Conservation (phyloP, 2,329 filamentous ascomycete species). For the Fusarium nygamai region DNA sequence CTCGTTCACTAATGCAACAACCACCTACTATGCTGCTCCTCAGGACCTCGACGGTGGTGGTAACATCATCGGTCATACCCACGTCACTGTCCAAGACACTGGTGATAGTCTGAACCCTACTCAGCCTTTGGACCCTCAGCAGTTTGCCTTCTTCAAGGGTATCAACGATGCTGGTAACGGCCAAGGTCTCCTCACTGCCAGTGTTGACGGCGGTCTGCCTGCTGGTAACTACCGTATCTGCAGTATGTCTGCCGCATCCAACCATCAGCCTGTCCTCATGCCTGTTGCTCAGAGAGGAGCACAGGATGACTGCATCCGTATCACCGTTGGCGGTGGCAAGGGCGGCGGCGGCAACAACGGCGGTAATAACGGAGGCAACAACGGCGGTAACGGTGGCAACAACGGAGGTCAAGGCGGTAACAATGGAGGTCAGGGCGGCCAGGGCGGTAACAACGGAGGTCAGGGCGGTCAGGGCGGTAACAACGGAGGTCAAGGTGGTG, state of each 20-base stretch:
- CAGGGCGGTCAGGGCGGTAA: neutral
- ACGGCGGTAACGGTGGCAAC: neutral
- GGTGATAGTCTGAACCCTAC: constrained; percentile 61
- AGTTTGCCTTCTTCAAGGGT: constrained; percentile 73
- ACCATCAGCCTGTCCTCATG: constrained; percentile 74
- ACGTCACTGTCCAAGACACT: constrained; percentile 67
- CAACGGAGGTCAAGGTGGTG: neutral
- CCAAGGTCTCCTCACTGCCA: constrained; percentile 62
- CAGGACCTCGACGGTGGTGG: constrained; percentile 61
- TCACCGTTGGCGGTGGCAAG: constrained; percentile 58
- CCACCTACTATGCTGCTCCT: constrained; percentile 70
- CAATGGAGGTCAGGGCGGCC: neutral
- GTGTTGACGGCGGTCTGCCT: constrained; percentile 67
- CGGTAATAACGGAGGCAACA: constrained; percentile 15
- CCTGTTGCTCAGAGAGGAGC: constrained; percentile 73
- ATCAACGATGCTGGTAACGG: constrained; percentile 70
- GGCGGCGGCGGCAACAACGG: constrained; percentile 30
- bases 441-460: neutral
- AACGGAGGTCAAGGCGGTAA: neutral
- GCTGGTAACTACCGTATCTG: constrained; percentile 72
- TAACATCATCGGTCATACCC: constrained; percentile 67
- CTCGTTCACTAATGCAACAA: constrained; percentile 68
- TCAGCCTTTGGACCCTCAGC: constrained; percentile 60
- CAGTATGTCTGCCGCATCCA: constrained; percentile 70
- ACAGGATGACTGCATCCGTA: constrained; percentile 72